phyloP scores from a whole-genome alignment of 2,329 filamentous ascomycete species.

The Thelonectria rubi region DNA sequence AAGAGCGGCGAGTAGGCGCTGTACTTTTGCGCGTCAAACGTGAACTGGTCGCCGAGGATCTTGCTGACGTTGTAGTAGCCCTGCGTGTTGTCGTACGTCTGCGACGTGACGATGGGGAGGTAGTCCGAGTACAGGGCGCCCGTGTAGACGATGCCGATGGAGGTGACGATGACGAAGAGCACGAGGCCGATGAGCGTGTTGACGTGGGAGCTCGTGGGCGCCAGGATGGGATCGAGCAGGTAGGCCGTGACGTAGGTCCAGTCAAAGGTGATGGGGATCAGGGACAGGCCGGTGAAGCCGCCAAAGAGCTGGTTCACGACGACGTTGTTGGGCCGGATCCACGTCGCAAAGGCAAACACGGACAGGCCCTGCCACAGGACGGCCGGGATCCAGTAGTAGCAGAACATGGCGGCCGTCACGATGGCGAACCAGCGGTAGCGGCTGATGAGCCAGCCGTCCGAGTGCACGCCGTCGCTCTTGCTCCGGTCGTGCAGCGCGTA shows the following conservation, averaged over 20 bases:
- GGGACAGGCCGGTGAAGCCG: constrained; percentile 60
- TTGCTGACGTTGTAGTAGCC: constrained; percentile 58
- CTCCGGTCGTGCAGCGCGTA: constrained; percentile 54
- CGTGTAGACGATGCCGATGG: constrained; percentile 58
- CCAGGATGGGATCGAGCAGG: constrained; percentile 52
- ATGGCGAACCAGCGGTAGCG: constrained; percentile 57
- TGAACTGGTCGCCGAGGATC: constrained; percentile 58
- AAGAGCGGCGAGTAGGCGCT: constrained; percentile 63
- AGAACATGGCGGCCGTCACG: constrained; percentile 53
- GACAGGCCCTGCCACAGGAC: constrained; percentile 59
- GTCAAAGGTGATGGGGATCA: constrained; percentile 64
- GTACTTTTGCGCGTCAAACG: constrained; percentile 60
- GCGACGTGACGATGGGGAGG: constrained; percentile 62
- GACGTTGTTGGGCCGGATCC: constrained; percentile 62
- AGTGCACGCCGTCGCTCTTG: constrained; percentile 50
- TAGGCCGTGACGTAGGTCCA: constrained; percentile 54
- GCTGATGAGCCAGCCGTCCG: constrained; percentile 56
- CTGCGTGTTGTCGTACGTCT: constrained; percentile 66
- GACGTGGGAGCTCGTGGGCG: constrained; percentile 54
- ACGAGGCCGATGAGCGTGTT: constrained; percentile 57
- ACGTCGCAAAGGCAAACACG: constrained; percentile 65
- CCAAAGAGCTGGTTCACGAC: constrained; percentile 66
- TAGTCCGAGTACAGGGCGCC: constrained; percentile 60
- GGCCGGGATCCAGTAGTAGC: constrained; percentile 64
- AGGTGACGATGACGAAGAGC: constrained; percentile 53